A percentile compares a stretch with the other conserved stretches of the same genome.
Evolutionary conservation across 2,329 filamentous ascomycete species (phyloP).

Genomic region (Nigrograna mackinnonii): DNA sequence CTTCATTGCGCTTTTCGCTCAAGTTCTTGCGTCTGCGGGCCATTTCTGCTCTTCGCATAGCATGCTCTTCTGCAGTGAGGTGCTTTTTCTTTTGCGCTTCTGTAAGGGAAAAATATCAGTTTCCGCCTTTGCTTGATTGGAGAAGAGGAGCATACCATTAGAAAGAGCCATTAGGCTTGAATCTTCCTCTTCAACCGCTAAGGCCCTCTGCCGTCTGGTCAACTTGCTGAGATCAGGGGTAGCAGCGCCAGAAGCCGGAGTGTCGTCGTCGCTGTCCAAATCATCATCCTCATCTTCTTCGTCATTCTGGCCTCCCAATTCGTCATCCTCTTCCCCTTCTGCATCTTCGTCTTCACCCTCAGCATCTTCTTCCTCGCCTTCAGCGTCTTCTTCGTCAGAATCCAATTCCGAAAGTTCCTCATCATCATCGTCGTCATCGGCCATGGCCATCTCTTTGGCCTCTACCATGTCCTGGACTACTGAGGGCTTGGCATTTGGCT

Average conservation of each 20-base stretch:
- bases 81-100: conserved; percentile 75
- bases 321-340: conserved; percentile 46
- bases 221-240: conserved; percentile 68
- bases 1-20: conserved; percentile 76
- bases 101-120: conserved; percentile 27
- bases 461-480: conserved; percentile 48
- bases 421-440: conserved; percentile 50
- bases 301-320: conserved; percentile 32
- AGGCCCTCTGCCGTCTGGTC: conserved; percentile 69
- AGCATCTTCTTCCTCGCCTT: conserved; percentile 49
- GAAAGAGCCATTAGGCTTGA: conserved; percentile 54
- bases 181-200: conserved; percentile 56
- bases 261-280: conserved; percentile 57
- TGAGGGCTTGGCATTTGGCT: conserved; percentile 37
- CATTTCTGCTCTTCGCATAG: conserved; percentile 75
- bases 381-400: conserved; percentile 41
- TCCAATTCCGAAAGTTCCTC: conserved; percentile 46
- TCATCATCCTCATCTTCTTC: conserved; percentile 42
- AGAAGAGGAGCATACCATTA: conserved; percentile 50
- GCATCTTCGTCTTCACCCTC: conserved; percentile 48
- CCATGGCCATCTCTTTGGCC: conserved; percentile 53
- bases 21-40: conserved; percentile 73
- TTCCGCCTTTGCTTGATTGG: neutral
- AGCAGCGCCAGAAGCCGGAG: conserved; percentile 54
- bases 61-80: conserved; percentile 72